phyloP scores from a whole-genome alignment of 345 rosid genomes.

The Hibiscus syriacus region DNA sequence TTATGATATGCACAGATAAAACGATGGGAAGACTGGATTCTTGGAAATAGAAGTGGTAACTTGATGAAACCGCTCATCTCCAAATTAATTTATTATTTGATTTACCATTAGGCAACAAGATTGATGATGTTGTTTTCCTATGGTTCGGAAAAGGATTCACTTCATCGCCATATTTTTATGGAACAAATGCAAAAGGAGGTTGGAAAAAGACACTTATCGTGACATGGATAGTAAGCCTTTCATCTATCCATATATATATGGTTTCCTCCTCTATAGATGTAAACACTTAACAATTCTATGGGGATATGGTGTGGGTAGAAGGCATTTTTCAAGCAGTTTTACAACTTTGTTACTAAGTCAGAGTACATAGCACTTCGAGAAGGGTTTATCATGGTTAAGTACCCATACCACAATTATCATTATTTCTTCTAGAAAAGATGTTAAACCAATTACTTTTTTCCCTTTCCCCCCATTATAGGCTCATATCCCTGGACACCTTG shows the following conservation, averaged over 20 bases:
- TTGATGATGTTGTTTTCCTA: conserved; percentile 2
- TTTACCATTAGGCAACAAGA: not conserved
- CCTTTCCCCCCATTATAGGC: conserved; percentile 19
- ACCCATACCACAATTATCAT: not conserved
- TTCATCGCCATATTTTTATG: conserved; percentile 24
- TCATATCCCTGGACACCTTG: conserved; percentile 23
- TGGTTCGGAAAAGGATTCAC: conserved; percentile 9
- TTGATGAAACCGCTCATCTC: not conserved
- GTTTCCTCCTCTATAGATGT: not conserved
- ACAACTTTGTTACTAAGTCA: conserved; percentile 52
- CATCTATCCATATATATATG: not conserved
- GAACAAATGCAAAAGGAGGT: conserved; percentile 35
- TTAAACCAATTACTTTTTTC: not conserved
- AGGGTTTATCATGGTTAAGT: conserved; percentile 61
- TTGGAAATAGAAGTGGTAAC: conserved; percentile 14
- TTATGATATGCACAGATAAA: too few species aligned
- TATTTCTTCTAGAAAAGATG: not conserved
- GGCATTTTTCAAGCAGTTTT: conserved; percentile 81
- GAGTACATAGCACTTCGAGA: conserved; percentile 67
- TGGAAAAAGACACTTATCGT: conserved; percentile 61
- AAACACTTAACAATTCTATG: not conserved
- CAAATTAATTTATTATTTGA: not conserved
- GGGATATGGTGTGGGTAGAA: conserved; percentile 31
- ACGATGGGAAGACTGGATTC: conserved; percentile 55
- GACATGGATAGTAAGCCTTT: conserved; percentile 60